phyloP scores from a whole-genome alignment of 257 asterid genomes.

The Nemophila menziesii region DNA sequence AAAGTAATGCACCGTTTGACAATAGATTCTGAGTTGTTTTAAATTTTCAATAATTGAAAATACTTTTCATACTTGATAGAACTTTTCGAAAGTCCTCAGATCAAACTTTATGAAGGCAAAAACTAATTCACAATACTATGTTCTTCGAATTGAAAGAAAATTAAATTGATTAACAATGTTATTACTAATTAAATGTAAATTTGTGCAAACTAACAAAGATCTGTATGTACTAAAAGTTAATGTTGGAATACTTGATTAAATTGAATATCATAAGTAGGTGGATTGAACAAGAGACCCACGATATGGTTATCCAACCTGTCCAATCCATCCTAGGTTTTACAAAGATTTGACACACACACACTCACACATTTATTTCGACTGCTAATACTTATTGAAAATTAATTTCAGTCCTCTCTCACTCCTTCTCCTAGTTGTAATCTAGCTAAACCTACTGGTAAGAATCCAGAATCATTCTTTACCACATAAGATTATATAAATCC shows the following conservation, averaged over 20 bases:
- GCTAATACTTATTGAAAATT: conserved; percentile 3
- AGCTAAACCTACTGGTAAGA: too few relatives aligned
- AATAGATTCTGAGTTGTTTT: too few relatives aligned
- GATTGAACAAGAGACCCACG: conserved; percentile 16
- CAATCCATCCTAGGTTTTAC: conserved; percentile 13
- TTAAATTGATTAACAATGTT: too few relatives aligned
- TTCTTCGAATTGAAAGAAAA: too few relatives aligned
- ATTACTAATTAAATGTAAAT: too few relatives aligned
- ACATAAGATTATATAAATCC: background rate
- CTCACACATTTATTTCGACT: conserved; percentile 17
- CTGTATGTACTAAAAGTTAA: background rate
- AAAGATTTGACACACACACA: conserved; percentile 15
- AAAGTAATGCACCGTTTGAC: too few relatives aligned
- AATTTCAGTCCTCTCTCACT: conserved; percentile 3
- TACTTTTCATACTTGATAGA: too few relatives aligned
- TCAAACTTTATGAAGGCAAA: too few relatives aligned
- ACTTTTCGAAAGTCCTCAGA: too few relatives aligned
- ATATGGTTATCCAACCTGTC: conserved; percentile 15
- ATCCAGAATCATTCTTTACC: background rate
- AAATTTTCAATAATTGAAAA: too few relatives aligned
- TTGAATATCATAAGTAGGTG: conserved; percentile 3
- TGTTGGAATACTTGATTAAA: conserved; percentile 5
- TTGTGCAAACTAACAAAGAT: background rate
- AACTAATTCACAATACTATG: too few relatives aligned
- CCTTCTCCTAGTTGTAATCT: too few relatives aligned